These are phyloP conservation scores for Aspergillus melleus DNA, from an alignment of 2,329 filamentous ascomycete genomes.

Conservation along the genomic window DNA sequence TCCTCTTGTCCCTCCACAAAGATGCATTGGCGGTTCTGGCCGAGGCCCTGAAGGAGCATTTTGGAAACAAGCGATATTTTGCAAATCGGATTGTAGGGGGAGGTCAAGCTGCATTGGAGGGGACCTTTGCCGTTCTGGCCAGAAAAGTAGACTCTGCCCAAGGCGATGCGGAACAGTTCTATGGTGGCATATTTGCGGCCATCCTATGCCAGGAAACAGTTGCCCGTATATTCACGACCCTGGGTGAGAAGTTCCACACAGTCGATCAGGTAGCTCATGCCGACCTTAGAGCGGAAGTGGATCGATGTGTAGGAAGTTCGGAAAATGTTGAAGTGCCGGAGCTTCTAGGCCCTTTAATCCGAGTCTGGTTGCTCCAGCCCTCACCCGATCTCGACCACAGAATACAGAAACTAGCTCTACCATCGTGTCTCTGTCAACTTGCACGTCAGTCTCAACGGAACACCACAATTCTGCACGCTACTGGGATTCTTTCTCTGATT, in stretches of 20 bases:
- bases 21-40: conserved; percentile 63
- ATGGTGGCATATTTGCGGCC: conserved; percentile 79
- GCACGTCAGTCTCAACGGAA: conserved; percentile 67
- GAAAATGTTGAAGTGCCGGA: conserved; percentile 46
- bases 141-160: conserved; percentile 50
- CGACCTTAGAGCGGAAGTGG: conserved; percentile 31
- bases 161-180: conserved; percentile 72
- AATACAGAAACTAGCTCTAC: conserved; percentile 55
- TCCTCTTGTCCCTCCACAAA: conserved; percentile 67
- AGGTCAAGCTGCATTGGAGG: conserved; percentile 76
- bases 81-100: conserved; percentile 70
- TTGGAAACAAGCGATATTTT: conserved; percentile 88
- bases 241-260: conserved; percentile 30
- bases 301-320: conserved; percentile 39
- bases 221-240: conserved; percentile 62
- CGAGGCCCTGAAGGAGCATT: conserved; percentile 72
- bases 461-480: conserved; percentile 68
- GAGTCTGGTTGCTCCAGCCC: conserved; percentile 59
- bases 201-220: conserved; percentile 75
- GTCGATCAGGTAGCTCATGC: conserved; percentile 15
- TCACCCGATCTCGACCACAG: conserved; percentile 44
- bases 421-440: conserved; percentile 62
- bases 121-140: conserved; percentile 66
- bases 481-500: conserved; percentile 68
- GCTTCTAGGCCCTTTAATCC: conserved; percentile 39